Evolutionary conservation across 2,329 filamentous ascomycete species (phyloP), one percentile per base, ranked within the genome.

Genomic region (Aspergillus uvarum): DNA sequence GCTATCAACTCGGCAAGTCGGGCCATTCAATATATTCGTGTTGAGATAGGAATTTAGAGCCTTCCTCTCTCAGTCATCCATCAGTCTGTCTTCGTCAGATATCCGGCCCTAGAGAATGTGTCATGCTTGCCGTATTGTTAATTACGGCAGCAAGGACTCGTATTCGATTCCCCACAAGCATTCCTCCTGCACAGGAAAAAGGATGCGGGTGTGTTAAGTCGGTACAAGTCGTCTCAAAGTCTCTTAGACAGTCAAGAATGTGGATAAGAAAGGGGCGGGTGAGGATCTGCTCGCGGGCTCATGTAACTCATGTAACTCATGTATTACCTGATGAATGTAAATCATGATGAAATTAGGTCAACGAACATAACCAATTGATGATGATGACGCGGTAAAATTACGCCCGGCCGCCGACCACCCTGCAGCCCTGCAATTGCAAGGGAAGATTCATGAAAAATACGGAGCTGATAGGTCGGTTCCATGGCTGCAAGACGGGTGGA

Each of bases 341-440:
- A 31, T 14, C 19, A 12, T 12, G 10, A 35, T 35, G 29, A 32
- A 22, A 52, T 52, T 26, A 35, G 11, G 32, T 31, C 38, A n/a
- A 14, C 6, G 38, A 19, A 42, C 16, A 19, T 7, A 16, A 16
- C 19, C 26, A 38, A 12, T 29, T 29, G 32, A 5, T 35, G 12
- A 53, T 4, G 38, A 21, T 22, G 12, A 53, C 35, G 32, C 35
- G 16, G 22, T 26, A 26, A 50, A n/a, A 51, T 44, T 44, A 32
- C 51, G 51, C 31, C n/a, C 53, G 58, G 38, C 32, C 60, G 42
- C 47, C 48, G 38, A 42, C 59, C n/a, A 14, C 38, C 38, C 38
- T 64, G 60, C 64, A 66, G 62, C 60, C 57, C 58, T 62, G 65
- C 51, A 58, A 62, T 55, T 62, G 56, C 63, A 65, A 62, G 50